Evolutionary conservation across 1,139 yeast genomes (phyloP), one percentile per base, ranked within the genome.

Genomic region (Magnusiomyces magnusii): DNA sequence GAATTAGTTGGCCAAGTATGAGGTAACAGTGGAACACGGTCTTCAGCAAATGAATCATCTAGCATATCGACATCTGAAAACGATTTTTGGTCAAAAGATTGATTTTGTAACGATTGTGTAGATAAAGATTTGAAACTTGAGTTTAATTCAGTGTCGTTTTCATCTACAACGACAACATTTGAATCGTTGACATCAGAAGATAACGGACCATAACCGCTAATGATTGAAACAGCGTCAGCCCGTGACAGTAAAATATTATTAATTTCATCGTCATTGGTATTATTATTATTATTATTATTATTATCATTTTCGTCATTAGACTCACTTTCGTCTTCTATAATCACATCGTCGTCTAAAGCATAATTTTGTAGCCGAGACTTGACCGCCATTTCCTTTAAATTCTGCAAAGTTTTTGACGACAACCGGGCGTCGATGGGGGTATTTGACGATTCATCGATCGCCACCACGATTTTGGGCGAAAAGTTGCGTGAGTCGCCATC

Each of bases 401-500:
- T 61, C 27, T 60, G 60, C 5, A 62, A 27, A 1, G 64, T 65
- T 9, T 58, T 57, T 17, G 61, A 51, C 2, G 65, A 57, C 17
- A 64, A 42, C 25, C 54, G 39, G 19, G 66, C 66, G 19, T 61
- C 58, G 47, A 64, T 53, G 27, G 66, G 66, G 25, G 58, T 51
- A 28, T 64, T 61, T 34, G 61, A 59, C 31, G 55, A 54, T 34
- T 55, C 54, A 54, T 65, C 68, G 24, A 65, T 57, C 2, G 63
- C 61, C n/a, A 67, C 61, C 1, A 63, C 61, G 23, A 67, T 63
- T 41, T 65, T 66, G 9, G 69, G 69, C 21, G 62, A 60, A 49
- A 65, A 64, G 28, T 61, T 64, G 17, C 58, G 54, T 44, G 62
- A 55, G 41, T 62, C 63, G 23, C 68, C 69, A 49, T 68, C 70